Evolutionary conservation across 371 early-diverging fungal species (phyloP), one percentile per base, ranked within the genome.

Genomic region (Dichotomocladium elegans): DNA sequence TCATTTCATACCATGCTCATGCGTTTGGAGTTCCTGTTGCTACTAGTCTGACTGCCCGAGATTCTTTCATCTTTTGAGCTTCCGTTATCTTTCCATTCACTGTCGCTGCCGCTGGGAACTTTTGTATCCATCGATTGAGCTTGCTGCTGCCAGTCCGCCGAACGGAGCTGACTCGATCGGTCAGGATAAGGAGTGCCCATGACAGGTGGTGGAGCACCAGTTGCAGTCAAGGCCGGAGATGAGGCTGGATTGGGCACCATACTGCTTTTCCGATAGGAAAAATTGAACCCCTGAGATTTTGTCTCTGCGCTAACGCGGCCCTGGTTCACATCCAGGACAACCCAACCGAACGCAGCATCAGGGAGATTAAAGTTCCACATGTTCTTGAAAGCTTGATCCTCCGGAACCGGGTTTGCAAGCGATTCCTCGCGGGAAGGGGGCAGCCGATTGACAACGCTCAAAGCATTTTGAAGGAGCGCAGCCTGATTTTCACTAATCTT

Each of bases 341-440:
- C 57, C 48, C 76, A 68, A 6, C 86, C 86, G 56, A 73, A 79
- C 21, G 79, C 78, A 30, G 79, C 79, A 60, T 85, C 86, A 12
- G 86, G 81, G 41, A 85, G 55, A 40, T 85, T 85, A 53, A 85
- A 83, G 50, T 83, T 80, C 86, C 86, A 85, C 76, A 81, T 74
- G 56, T 83, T 83, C 55, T 83, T 85, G 57, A 79, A 85, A 1
- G 81, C 79, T 6, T 72, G 68, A 58, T 85, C 83, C 40, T 81
- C 81, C 19, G 58, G 52, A 37, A 63, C 58, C 22, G 51, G 33
- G 28, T 44, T 15, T 11, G 61, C 56, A 21, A 35, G 49, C 8
- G 44, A 21, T 6, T 57, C 21, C n/a, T 56, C 47, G 17, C 57
- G 45, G 14, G 74, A 57, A 15, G 70, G 70, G 41, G 81, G 82